These are phyloP conservation scores for Colletotrichum zoysiae DNA, from an alignment of 2,329 filamentous ascomycete species.

Conservation along the genomic window DNA sequence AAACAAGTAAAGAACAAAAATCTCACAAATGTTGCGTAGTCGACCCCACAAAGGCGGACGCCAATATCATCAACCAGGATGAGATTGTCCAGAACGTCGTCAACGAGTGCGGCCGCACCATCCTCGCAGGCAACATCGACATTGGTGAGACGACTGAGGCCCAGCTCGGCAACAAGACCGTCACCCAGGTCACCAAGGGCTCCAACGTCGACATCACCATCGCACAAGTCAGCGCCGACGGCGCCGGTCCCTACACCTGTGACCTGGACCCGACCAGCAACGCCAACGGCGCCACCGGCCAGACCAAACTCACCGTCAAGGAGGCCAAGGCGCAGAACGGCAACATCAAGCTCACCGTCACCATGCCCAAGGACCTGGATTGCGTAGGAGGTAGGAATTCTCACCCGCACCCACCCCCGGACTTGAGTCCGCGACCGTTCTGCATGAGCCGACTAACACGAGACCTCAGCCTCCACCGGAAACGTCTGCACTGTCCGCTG, in stretches of 20 bases:
- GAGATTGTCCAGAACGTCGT: constrained; percentile 65
- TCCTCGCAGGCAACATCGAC: constrained; percentile 72
- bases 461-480: constrained; percentile 62
- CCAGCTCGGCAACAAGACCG: constrained; percentile 57
- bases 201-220: constrained; percentile 60
- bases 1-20: constrained; percentile 55
- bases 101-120: constrained; percentile 73
- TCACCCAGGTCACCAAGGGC: constrained; percentile 64
- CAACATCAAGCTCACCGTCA: constrained; percentile 68
- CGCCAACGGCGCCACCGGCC: constrained; percentile 57
- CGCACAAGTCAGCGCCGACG: constrained; percentile 66
- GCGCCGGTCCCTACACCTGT: constrained; percentile 67
- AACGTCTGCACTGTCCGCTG: constrained; percentile 71
- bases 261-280: constrained; percentile 65
- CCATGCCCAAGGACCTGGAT: constrained; percentile 62
- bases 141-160: constrained; percentile 68
- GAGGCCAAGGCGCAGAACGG: constrained; percentile 68
- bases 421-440: background rate
- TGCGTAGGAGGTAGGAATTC: constrained; percentile 61
- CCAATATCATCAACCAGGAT: constrained; percentile 72
- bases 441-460: constrained; percentile 18
- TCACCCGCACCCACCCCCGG: background rate
- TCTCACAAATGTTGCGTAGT: constrained; percentile 69
- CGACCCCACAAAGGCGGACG: constrained; percentile 73
- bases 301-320: constrained; percentile 62